phyloP scores from a whole-genome alignment of 2,329 filamentous ascomycete species.

The Ascochyta fabae region DNA sequence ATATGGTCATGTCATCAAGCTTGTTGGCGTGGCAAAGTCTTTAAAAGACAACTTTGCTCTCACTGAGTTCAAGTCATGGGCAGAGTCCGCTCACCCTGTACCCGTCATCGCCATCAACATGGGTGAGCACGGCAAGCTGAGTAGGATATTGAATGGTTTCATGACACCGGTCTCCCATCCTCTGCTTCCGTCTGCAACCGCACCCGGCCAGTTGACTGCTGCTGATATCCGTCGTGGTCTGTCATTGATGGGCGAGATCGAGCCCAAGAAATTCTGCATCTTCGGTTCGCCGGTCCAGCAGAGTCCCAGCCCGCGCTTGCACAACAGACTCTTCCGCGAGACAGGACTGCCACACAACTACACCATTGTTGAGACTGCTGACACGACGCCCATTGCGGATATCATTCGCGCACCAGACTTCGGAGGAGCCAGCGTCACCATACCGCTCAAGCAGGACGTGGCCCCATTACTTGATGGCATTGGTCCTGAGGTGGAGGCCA shows the following conservation, averaged over 20 bases:
- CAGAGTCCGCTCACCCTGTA: conserved; percentile 73
- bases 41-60: conserved; percentile 88
- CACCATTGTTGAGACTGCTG: conserved; percentile 73
- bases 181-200: conserved; percentile 86
- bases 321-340: conserved; percentile 81
- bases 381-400: conserved; percentile 63
- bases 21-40: conserved; percentile 79
- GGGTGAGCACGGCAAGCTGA: conserved; percentile 85
- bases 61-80: conserved; percentile 79
- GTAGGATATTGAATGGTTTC: conserved; percentile 87
- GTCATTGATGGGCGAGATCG: conserved; percentile 78
- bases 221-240: conserved; percentile 83
- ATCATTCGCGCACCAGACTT: conserved; percentile 76
- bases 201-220: conserved; percentile 90
- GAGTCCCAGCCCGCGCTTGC: conserved; percentile 85
- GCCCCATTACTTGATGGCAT: conserved; percentile 81
- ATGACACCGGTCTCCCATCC: conserved; percentile 95
- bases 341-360: conserved; percentile 88
- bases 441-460: conserved; percentile 90
- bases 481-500: conserved; percentile 76
- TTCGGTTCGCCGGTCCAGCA: conserved; percentile 85
- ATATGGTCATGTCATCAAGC: conserved; percentile 91
- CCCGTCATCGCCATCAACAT: conserved; percentile 96
- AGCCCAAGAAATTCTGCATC: conserved; percentile 78
- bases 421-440: conserved; percentile 93